Conservation (phyloP, 169 alveolate genomes). For the Pseudocohnilembus persalinus region DNA sequence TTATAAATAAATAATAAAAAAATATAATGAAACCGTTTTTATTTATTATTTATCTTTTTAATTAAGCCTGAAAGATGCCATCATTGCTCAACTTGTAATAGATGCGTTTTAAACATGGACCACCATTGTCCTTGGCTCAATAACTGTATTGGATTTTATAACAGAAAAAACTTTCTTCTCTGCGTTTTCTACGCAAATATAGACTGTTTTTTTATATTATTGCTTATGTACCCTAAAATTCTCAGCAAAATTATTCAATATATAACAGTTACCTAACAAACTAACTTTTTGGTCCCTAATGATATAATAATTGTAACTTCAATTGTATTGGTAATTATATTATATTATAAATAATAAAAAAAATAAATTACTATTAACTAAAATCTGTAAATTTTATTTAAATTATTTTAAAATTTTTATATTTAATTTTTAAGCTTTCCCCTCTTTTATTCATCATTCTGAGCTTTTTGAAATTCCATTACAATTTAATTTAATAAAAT, state of each 20-base stretch:
- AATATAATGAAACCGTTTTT: constrained; percentile 2
- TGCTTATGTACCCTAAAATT: background rate
- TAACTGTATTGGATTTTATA: constrained; percentile 97
- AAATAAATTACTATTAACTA: too few species aligned
- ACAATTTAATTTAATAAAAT: constrained; percentile 42
- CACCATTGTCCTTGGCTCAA: constrained; percentile 99
- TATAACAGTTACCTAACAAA: too few species aligned
- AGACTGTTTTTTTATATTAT: constrained; percentile 27
- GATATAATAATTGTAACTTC: too few species aligned
- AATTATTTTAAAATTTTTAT: background rate
- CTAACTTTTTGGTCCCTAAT: too few species aligned
- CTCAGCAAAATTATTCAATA: background rate
- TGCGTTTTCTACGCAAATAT: constrained; percentile 87
- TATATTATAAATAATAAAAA: too few species aligned
- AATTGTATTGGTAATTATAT: too few species aligned
- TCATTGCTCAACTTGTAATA: constrained; percentile 95
- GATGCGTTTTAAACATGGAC: constrained; percentile 95
- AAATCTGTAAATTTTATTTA: too few species aligned
- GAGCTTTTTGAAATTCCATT: constrained; percentile 62
- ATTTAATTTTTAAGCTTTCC: background rate
- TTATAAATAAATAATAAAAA: too few species aligned
- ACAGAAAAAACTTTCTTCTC: constrained; percentile 94
- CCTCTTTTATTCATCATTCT: constrained; percentile 18
- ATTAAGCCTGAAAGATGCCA: constrained; percentile 96
- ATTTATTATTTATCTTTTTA: too few species aligned